These are phyloP conservation scores for Akanthomyces muscarius DNA, from an alignment of 2,329 filamentous ascomycete species.

Conservation along the genomic window DNA sequence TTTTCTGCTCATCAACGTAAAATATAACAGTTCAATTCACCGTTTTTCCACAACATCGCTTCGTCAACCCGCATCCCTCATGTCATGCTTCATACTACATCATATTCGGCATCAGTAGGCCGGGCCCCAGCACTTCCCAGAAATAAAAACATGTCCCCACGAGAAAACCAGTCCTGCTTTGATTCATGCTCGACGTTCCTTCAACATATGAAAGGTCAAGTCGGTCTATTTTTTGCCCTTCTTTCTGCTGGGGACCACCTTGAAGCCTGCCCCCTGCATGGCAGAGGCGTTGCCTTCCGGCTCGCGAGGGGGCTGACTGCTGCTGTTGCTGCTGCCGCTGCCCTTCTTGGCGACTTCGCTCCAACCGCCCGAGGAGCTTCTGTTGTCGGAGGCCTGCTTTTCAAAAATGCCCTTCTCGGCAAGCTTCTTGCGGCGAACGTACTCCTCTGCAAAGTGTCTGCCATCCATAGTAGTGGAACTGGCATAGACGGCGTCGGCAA, in stretches of 20 bases:
- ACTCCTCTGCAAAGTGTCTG: constrained; percentile 90
- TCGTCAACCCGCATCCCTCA: constrained; percentile 5
- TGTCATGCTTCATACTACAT: constrained; percentile 5
- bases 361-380: constrained; percentile 67
- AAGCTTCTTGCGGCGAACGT: constrained; percentile 84
- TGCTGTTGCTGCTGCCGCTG: constrained; percentile 33
- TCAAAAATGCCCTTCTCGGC: constrained; percentile 89
- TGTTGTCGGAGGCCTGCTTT: constrained; percentile 59
- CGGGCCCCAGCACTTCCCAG: too few species aligned
- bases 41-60: not conserved
- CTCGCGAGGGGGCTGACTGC: constrained; percentile 35
- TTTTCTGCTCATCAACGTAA: not conserved
- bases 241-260: constrained; percentile 89
- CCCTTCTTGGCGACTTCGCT: constrained; percentile 97
- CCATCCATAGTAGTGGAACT: constrained; percentile 87
- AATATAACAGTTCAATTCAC: not conserved
- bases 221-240: constrained; percentile 69
- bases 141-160: not conserved
- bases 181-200: constrained; percentile 17
- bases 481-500: constrained; percentile 85
- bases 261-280: constrained; percentile 63
- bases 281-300: constrained; percentile 32
- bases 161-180: too few species aligned
- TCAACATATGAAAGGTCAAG: constrained; percentile 18
- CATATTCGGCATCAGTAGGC: constrained; percentile 1